Evolutionary conservation across 345 rosid genomes (phyloP), one percentile per base, ranked within the genome.

Genomic region (Hibiscus mutabilis): DNA sequence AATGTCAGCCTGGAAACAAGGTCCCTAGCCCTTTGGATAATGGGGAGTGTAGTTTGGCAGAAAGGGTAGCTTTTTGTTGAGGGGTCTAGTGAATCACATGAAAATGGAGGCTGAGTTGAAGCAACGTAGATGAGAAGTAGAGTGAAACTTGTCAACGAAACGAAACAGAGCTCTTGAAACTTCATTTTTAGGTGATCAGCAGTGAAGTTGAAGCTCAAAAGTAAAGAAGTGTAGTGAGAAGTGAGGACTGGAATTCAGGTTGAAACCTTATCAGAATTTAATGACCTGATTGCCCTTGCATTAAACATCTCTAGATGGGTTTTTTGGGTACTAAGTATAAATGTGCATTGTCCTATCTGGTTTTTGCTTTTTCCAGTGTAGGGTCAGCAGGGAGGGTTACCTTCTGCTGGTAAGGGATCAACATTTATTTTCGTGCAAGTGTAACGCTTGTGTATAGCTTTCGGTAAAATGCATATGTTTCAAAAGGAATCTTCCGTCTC

Each of bases 1-100:
- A 92, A 52, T 18, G 91, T 85, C 67, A 92, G 83, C 70, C 90
- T 73, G 14, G 87, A 85, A 65, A 94, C 89, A 15, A 94, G 82
- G 84, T 92, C 98, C 35, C 74, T 74, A 13, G 77, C 97, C 74
- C 98, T 82, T 5, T 71, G 79, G 72, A 21, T 74, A 16, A 86
- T 78, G 73, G 95, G 84, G 3, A 94, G 84, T 46, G 81, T 46
- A 19, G 89, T 79, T 66, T 79, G 66, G 74, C 96, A 92, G 78
- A 92, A 92, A 16, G 78, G 77, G 69, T 78, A 83, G 60, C 76
- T 73, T 37, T 77, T 77, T 12, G 91, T 80, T 18, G 84, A 75
- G 33, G 94, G 87, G 21, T 83, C 72, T 0, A 83, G 79, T 0
- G 88, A 19, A 64, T 82, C 89, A 31, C 98, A 93, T 0, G 97